Evolutionary conservation across 1,139 yeast genomes (phyloP).

Genomic region (Blastobotrys buckinghamii): DNA sequence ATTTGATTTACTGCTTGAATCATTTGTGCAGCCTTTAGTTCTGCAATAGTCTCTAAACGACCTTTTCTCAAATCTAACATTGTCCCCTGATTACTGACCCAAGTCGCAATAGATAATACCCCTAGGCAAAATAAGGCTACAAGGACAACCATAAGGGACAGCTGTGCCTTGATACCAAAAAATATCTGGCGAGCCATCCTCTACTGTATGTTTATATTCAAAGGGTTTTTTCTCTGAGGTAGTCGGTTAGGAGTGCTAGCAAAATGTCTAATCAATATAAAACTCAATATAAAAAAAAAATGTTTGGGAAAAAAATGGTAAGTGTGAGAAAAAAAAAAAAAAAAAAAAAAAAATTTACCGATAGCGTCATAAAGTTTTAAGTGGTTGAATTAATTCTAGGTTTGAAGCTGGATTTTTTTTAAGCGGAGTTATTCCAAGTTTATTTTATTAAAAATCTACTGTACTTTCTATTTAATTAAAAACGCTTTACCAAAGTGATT

Average conservation of each 20-base stretch:
- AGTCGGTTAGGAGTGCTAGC: too few species aligned
- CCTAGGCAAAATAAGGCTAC: conserved; percentile 68
- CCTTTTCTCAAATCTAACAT: conserved; percentile 61
- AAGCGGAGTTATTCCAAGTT: too few species aligned
- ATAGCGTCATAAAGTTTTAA: neutral
- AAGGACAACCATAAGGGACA: conserved; percentile 63
- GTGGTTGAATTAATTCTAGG: neutral
- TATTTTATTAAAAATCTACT: too few species aligned
- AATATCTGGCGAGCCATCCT: conserved; percentile 10
- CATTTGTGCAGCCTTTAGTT: conserved; percentile 73
- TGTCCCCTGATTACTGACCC: conserved; percentile 54
- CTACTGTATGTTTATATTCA: neutral
- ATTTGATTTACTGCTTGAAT: conserved; percentile 58
- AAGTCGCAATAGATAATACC: conserved; percentile 63
- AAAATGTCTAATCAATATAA: too few species aligned
- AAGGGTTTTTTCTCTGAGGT: too few species aligned
- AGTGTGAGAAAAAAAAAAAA: neutral
- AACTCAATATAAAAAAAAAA: neutral
- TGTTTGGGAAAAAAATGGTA: neutral
- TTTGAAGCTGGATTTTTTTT: too few species aligned
- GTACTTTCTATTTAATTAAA: too few species aligned
- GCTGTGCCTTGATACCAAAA: conserved; percentile 46
- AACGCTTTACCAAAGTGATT: too few species aligned
- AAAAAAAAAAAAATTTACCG: neutral
- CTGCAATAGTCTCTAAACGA: conserved; percentile 70